Evolutionary conservation across 352 stramenopile genomes (phyloP).

Genomic region (Phytophthora pisi): DNA sequence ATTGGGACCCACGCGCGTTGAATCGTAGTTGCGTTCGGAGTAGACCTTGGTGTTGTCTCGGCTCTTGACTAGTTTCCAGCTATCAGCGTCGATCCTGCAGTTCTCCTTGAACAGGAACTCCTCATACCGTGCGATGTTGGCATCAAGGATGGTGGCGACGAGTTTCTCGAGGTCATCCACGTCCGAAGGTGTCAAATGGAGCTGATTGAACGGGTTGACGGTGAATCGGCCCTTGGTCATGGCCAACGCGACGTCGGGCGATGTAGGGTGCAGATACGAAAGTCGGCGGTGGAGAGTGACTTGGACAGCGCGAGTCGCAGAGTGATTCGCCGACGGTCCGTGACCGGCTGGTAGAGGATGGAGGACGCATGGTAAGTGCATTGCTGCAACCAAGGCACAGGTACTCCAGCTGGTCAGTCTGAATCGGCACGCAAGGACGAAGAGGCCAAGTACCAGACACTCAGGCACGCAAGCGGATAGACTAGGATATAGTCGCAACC

Average conservation of each 20-base stretch:
- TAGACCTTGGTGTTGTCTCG: conserved; percentile 38
- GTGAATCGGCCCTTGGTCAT: conserved; percentile 40
- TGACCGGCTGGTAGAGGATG: conserved; percentile 11
- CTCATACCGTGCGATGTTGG: conserved; percentile 40
- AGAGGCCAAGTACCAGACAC: conserved; percentile 3
- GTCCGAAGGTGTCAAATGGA: conserved; percentile 38
- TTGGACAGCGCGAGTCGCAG: conserved; percentile 11
- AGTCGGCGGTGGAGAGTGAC: conserved; percentile 3
- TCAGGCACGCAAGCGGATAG: conserved; percentile 5
- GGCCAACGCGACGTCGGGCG: not conserved
- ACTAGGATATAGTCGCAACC: conserved; percentile 2
- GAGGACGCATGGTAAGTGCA: conserved; percentile 8
- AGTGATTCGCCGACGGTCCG: conserved; percentile 5
- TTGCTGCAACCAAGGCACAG: not conserved
- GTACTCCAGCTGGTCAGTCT: conserved; percentile 17
- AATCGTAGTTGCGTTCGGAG: conserved; percentile 26
- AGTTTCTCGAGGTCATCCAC: conserved; percentile 30
- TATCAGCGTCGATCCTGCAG: conserved; percentile 25
- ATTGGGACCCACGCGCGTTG: conserved; percentile 25
- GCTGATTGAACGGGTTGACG: conserved; percentile 41
- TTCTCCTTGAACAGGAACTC: conserved; percentile 38
- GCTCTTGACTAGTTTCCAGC: conserved; percentile 46
- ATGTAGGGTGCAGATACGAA: not conserved
- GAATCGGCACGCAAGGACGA: conserved; percentile 25
- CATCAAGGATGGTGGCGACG: conserved; percentile 33